Conservation (phyloP, 768 basidiomycete species). For the Hericium erinaceus region DNA sequence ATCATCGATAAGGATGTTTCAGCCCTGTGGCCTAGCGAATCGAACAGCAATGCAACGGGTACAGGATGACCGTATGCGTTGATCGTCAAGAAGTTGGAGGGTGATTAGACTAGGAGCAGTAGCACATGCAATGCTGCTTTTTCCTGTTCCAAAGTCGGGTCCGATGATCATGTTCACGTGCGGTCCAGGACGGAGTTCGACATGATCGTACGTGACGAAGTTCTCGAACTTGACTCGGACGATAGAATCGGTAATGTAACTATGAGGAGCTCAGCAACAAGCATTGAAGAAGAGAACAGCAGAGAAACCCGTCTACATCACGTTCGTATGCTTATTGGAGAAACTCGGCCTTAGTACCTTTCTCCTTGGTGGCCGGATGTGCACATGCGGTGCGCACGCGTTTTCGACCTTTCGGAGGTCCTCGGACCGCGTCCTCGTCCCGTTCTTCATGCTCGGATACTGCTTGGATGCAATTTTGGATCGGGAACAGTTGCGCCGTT, state of each 20-base stretch:
- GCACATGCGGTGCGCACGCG: slow-evolving; percentile 52
- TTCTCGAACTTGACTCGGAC: slow-evolving; percentile 79
- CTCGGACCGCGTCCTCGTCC: slow-evolving; percentile 12
- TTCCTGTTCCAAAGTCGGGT: slow-evolving; percentile 94
- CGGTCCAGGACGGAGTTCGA: slow-evolving; percentile 85
- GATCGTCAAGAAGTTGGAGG: too few relatives aligned
- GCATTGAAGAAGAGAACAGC: background rate
- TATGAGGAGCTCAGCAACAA: slow-evolving; percentile 18
- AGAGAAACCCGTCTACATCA: slow-evolving; percentile 56
- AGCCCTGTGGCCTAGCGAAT: too few relatives aligned
- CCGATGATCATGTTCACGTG: slow-evolving; percentile 96
- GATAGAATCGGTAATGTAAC: slow-evolving; percentile 91
- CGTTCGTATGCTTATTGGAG: slow-evolving; percentile 31
- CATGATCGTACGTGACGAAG: slow-evolving; percentile 92
- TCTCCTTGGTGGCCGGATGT: slow-evolving; percentile 26
- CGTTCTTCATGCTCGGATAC: background rate
- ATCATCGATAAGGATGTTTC: too few relatives aligned
- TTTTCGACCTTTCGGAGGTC: slow-evolving; percentile 52
- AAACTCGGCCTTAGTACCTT: slow-evolving; percentile 16
- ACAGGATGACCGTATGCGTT: too few relatives aligned
- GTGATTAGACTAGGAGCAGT: slow-evolving; percentile 70
- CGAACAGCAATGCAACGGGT: too few relatives aligned
- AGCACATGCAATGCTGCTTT: slow-evolving; percentile 89
- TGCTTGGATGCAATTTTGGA: too few relatives aligned
- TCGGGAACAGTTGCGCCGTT: too few relatives aligned